A percentile compares a stretch with the other conserved stretches of the same genome.
Evolutionary conservation across 1,284 basidiomycete genomes (phyloP).

Genomic region (Sporisorium reilianum): DNA sequence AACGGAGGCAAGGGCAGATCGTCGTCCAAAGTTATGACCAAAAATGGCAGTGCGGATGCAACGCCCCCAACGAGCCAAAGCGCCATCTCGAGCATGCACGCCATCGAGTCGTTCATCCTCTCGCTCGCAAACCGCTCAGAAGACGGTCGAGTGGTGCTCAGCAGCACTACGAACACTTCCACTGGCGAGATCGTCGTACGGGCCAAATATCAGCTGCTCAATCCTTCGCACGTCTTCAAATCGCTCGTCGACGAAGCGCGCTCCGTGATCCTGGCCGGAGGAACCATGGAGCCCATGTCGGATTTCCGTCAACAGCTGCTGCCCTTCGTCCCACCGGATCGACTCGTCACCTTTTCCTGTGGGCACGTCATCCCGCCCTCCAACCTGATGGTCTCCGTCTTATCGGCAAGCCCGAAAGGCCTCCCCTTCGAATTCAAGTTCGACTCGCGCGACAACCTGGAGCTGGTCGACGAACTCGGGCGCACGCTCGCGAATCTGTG

Average conservation of each 20-base stretch:
- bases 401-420: conserved; percentile 82
- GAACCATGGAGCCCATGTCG: conserved; percentile 97
- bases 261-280: conserved; percentile 88
- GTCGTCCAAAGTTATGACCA: neutral
- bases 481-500: conserved; percentile 83
- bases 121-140: conserved; percentile 83
- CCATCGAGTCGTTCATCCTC: conserved; percentile 85
- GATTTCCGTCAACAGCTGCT: conserved; percentile 89
- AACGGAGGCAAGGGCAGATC: conserved; percentile 6
- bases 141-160: conserved; percentile 73
- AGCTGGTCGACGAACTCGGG: conserved; percentile 84
- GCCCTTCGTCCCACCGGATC: conserved; percentile 75
- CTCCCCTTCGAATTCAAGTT: conserved; percentile 85
- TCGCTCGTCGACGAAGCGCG: conserved; percentile 84
- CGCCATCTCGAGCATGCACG: conserved; percentile 82
- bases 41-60: neutral
- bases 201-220: conserved; percentile 93
- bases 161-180: neutral
- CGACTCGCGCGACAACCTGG: conserved; percentile 78
- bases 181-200: conserved; percentile 71
- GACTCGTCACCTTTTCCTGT: conserved; percentile 85
- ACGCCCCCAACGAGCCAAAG: conserved; percentile 19
- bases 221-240: conserved; percentile 87
- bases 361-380: conserved; percentile 88
- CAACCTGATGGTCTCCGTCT: conserved; percentile 83